Conservation (phyloP, 345 rosid genomes). For the Mallotus nudiflorus region DNA sequence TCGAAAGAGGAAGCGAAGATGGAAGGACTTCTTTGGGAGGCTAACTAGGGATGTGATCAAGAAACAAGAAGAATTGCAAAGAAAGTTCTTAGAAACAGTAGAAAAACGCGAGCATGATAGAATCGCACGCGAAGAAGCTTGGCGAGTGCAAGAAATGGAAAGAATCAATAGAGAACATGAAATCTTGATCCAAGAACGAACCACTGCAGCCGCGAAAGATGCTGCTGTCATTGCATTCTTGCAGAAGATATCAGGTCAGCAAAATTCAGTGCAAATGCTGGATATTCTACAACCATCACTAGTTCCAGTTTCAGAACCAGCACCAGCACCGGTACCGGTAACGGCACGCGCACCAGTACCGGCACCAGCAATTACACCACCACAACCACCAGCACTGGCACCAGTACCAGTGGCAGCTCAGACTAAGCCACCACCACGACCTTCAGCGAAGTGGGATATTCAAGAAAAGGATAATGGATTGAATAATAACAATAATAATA, state of each 20-base stretch:
- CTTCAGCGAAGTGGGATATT: not conserved
- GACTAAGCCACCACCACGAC: not conserved
- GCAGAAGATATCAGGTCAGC: conserved; percentile 65
- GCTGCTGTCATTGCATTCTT: conserved; percentile 73
- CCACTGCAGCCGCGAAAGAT: conserved; percentile 70
- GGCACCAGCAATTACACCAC: not conserved
- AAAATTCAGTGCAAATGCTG: conserved; percentile 12
- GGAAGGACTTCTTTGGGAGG: conserved; percentile 50
- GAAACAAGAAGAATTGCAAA: conserved; percentile 77
- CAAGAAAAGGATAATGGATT: conserved; percentile 21
- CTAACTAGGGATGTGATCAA: conserved; percentile 61
- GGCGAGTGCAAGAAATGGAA: conserved; percentile 64
- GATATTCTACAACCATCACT: conserved; percentile 9
- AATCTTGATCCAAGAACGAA: conserved; percentile 64
- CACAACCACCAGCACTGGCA: not conserved
- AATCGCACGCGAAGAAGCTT: conserved; percentile 62
- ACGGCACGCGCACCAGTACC: not conserved
- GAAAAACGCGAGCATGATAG: conserved; percentile 67
- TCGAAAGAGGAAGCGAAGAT: conserved; percentile 60
- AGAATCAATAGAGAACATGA: conserved; percentile 63
- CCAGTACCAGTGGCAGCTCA: not conserved
- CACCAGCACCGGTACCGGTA: not conserved
- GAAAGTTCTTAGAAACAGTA: conserved; percentile 58
- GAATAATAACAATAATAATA: not conserved
- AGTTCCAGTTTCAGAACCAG: not conserved